Evolutionary conservation across 2,329 filamentous ascomycete species (phyloP).

Genomic region (Colletotrichum nymphaeae): DNA sequence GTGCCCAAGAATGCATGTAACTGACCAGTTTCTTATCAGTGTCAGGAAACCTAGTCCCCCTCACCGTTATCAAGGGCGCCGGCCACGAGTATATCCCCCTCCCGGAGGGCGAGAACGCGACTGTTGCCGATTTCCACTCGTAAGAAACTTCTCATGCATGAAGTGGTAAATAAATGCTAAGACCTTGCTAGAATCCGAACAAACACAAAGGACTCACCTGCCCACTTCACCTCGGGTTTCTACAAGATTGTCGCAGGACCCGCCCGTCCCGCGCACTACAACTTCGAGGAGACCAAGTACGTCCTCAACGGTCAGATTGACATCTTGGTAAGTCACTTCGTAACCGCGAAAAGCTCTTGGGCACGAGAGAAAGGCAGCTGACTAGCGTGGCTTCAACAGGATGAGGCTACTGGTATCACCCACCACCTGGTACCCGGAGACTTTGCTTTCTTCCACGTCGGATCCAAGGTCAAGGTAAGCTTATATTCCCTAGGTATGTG

Average conservation of each 20-base stretch:
- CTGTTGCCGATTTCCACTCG: conserved; percentile 34
- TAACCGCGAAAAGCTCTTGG: too few species aligned
- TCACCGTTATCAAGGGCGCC: conserved; percentile 34
- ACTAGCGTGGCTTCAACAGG: not conserved
- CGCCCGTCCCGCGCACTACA: conserved; percentile 22
- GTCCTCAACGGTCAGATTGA: conserved; percentile 37
- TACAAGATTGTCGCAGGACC: conserved; percentile 34
- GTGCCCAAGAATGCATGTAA: too few species aligned
- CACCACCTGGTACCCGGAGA: conserved; percentile 11
- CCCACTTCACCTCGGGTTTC: conserved; percentile 16
- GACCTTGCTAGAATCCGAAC: conserved; percentile 8
- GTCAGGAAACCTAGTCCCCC: conserved; percentile 28
- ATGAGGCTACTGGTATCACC: conserved; percentile 12
- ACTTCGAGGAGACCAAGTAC: conserved; percentile 45
- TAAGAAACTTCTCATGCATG: not conserved
- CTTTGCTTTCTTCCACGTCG: conserved; percentile 19
- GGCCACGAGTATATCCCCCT: conserved; percentile 31
- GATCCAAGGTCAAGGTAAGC: conserved; percentile 11
- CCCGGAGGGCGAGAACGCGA: conserved; percentile 30
- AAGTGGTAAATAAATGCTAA: not conserved
- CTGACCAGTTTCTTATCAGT: conserved; percentile 18
- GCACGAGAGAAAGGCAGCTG: not conserved
- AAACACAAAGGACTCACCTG: conserved; percentile 7
- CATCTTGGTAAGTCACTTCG: not conserved
- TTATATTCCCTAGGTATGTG: not conserved